Conservation (phyloP, 2,329 filamentous ascomycete genomes). For the Colletotrichum melonis region DNA sequence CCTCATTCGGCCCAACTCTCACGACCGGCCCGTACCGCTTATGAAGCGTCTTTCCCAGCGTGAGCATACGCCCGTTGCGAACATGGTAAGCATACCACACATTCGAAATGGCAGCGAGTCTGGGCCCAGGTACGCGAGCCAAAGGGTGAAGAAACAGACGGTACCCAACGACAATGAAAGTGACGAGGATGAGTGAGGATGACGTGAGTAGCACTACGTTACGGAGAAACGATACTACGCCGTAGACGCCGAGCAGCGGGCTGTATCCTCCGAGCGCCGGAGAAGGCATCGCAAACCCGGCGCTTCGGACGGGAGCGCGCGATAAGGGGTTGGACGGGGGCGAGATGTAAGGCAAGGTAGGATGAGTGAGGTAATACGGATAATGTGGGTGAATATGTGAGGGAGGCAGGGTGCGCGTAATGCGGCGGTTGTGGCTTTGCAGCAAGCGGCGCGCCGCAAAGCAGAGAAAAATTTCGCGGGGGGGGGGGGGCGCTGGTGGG, state of each 20-base stretch:
- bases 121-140: constrained; percentile 58
- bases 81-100: constrained; percentile 60
- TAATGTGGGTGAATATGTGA: background rate
- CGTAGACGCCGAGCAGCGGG: constrained; percentile 4
- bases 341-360: background rate
- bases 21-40: constrained; percentile 60
- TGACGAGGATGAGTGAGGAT: background rate
- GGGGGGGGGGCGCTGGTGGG: constrained; percentile 1
- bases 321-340: background rate
- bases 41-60: constrained; percentile 58
- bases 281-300: constrained; percentile 26
- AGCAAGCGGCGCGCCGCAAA: background rate
- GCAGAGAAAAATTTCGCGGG: constrained; percentile 1
- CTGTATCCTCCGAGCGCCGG: constrained; percentile 10
- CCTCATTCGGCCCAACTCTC: constrained; percentile 64
- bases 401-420: constrained; percentile 9
- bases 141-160: constrained; percentile 57
- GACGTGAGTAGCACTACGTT: background rate
- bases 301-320: constrained; percentile 7
- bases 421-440: constrained; percentile 31
- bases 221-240: background rate
- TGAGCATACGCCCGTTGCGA: constrained; percentile 54
- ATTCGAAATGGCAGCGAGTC: constrained; percentile 57
- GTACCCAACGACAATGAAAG: constrained; percentile 42
- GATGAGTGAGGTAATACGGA: background rate